Base-by-base conservation (phyloP, 164 flowering plant species). In the Liriodendron chinense region DNA sequence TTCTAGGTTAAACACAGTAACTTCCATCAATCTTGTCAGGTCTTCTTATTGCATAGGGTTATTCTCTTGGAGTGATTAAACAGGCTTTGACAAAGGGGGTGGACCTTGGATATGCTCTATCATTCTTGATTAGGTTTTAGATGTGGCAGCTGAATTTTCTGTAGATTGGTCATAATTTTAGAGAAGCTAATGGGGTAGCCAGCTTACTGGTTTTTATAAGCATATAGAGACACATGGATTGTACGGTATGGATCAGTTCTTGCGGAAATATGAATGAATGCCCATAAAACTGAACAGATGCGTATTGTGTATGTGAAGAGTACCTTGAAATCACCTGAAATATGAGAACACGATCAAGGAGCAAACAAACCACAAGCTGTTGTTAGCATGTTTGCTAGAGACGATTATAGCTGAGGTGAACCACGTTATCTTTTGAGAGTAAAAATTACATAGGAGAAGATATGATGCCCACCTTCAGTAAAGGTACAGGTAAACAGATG, bases 301-400 rank as follows among this genome's bases (percentile, higher is more conserved):
- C 13, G 49, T n/a, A 28, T 20, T 6, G 8, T 59, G 66, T 57
- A 69, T 56, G 72, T 4, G 63, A 72, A 49, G 12, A 65, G 62
- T 85, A 91, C 94, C 95, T 91, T 87, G 78, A 89, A 26, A 78
- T 82, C 87, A 75, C 85, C 93, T 89, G 91, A 72, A 63, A 68
- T 47, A 13, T 34, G 47, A 65, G 65, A 70, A 71, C 34, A 67
- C 77, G 65, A 66, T 70, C 75, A 72, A 70, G 77, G 26, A 76
- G 82, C 79, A 84, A 76, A 28, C 47, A 47, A 84, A 78, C 80
- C 87, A 85, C 28, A 78, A 83, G 56, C 82, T 72, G 20, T 73
- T 75, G 77, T 87, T 84, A 89, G 86, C 28, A 76, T 64, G 53
- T 69, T 78, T 79, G 78, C 72, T 72, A 67, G 74, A 78, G 56